Evolutionary conservation across 2,329 filamentous ascomycete genomes (phyloP), one percentile per base, ranked within the genome.

Genomic region (Berkeleyomyces basicola): DNA sequence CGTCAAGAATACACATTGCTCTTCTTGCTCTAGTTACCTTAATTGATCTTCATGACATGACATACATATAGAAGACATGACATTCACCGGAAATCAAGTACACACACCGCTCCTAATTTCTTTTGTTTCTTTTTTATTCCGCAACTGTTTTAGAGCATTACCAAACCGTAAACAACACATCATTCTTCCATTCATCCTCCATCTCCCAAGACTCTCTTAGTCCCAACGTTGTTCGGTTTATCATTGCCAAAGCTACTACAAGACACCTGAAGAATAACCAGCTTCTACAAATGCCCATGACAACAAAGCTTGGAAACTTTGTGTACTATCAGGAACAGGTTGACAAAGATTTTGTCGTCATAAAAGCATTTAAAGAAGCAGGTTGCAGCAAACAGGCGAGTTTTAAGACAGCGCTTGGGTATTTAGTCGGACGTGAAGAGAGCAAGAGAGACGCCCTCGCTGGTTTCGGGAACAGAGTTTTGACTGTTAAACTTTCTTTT

Each of bases 91-190:
- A 23, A 23, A 23, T 37, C 23, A 55, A 14, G 33, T 31, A 37
- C 0, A 3, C 3, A 55, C 33, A 55, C 11, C 16, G 14, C 37
- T 4, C 14, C 58, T 47, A 11, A 16, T 7, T 36, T 61, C 33
- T 58, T 61, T 61, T 57, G 37, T 51, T 23, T 61, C 61, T 55
- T 59, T 53, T 64, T 64, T 40, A 59, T 53, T 64, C 51, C 42
- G 46, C 39, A 59, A 53, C 44, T 61, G 43, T 51, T 53, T 31
- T 60, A 49, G 58, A 44, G 33, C 11, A 57, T 14, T 9, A 61
- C 36, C 33, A 33, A 23, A 23, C 36, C 51, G 62, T 61, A 61
- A 61, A 51, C 51, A 43, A 61, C 51, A 47, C 62, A 64, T 64
- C 43, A 63, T 60, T 63, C 61, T 63, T 40, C 23, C 49, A 42